Base-by-base conservation (phyloP, 768 basidiomycete genomes). In the Lyophyllum shimeji region DNA sequence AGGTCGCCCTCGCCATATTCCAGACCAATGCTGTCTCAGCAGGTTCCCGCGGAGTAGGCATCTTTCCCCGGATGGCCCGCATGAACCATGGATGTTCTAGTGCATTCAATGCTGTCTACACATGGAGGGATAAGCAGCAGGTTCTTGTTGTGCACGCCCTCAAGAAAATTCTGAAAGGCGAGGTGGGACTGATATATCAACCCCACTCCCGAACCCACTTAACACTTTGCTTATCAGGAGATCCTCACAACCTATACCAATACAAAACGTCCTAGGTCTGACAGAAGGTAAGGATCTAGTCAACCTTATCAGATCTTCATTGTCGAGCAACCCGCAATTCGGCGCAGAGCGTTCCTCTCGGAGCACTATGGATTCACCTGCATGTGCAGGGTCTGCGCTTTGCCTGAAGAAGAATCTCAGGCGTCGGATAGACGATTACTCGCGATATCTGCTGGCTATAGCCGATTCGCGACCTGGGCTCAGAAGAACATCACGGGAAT, bases 41-140 rank as follows among this genome's bases (percentile, higher is more conserved):
- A 3, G 83, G 82, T 37, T 3, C 34, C 1, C 68, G 73, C 1
- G 63, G 69, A 18, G 80, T 81, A 2, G 86, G 85, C 0, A 73
- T 89, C n/a, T 88, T 87, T 65, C 85, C 85, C n/a, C 72, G 66
- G 20, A 85, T 83, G 77, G 84, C 85, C 12, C 74, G 86, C 42
- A 60, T 88, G 57, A 89, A 89, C 60, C 87, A 88, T 58, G 86
- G 83, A 0, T 88, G 86, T 63, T 81, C 85, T 3, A 74, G 77
- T 51, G 84, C 84, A 6, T 88, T 89, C 71, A 87, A 87, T 66
- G 76, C 74, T 4, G 82, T 87, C 12, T 88, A 88, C 63, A 74
- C 74, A 0, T 88, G 82, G 82, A 72, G 83, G 48, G 76, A 80
- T 43, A 63, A 70, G 25, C 82, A 84, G 53, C 64, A 69, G 11